Conservation (phyloP, 179 eudicot genomes). For the Vitellaria paradoxa region DNA sequence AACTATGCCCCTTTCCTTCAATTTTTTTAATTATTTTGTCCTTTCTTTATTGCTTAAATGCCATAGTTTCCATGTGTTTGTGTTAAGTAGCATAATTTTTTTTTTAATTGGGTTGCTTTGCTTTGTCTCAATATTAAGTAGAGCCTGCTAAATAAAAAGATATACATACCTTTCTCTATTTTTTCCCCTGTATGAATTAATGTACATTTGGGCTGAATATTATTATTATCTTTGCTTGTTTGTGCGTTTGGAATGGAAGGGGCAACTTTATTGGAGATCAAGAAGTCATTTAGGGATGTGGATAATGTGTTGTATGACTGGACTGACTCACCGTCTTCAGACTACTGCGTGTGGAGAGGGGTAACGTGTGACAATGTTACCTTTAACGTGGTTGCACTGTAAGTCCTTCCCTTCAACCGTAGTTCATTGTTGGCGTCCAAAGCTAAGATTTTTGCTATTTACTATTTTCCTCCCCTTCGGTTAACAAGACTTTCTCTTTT, state of each 20-base stretch:
- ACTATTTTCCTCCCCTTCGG: too few relatives aligned
- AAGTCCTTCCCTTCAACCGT: slow-evolving; percentile 24
- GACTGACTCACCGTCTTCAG: slow-evolving; percentile 84
- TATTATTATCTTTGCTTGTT: not conserved
- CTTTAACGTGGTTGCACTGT: slow-evolving; percentile 81
- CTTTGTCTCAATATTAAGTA: not conserved
- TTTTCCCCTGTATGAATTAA: not conserved
- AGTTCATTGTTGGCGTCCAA: not conserved
- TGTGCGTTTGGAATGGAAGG: slow-evolving; percentile 35
- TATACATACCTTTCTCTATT: too few relatives aligned
- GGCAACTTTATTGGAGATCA: slow-evolving; percentile 73
- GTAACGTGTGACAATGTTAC: slow-evolving; percentile 84
- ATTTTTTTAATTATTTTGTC: not conserved
- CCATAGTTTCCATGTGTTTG: not conserved
- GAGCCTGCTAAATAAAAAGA: too few relatives aligned
- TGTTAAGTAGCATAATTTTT: too few relatives aligned
- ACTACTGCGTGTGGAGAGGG: slow-evolving; percentile 93
- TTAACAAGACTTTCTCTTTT: not conserved
- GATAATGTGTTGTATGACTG: slow-evolving; percentile 97
- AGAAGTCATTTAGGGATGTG: slow-evolving; percentile 93
- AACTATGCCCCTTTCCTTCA: not conserved
- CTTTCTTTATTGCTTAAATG: not conserved
- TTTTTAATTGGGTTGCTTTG: too few relatives aligned
- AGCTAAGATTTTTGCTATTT: not conserved
- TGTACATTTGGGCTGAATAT: not conserved